phyloP scores from a whole-genome alignment of 1,139 yeast genomes.

The Lodderomyces oxycetoniae region DNA sequence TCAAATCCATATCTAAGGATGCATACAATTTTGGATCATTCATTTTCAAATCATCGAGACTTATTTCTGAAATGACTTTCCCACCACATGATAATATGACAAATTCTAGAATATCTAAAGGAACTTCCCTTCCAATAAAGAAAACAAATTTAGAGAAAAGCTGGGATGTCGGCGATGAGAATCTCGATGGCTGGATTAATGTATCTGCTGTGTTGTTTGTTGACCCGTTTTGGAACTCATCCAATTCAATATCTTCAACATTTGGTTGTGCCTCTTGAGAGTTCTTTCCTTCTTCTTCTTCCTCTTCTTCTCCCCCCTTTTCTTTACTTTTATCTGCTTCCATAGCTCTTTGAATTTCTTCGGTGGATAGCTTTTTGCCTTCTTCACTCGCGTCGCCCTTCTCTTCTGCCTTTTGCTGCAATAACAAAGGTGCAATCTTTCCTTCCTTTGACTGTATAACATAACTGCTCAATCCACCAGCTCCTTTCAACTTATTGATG shows the following conservation, averaged over 20 bases:
- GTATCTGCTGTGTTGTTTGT: constrained; percentile 65
- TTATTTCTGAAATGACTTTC: constrained; percentile 76
- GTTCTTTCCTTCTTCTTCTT: constrained; percentile 33
- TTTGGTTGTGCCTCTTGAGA: constrained; percentile 39
- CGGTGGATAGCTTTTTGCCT: constrained; percentile 36
- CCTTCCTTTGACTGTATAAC: constrained; percentile 48
- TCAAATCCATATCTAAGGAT: constrained; percentile 56
- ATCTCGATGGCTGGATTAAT: constrained; percentile 73
- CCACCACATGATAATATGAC: constrained; percentile 88
- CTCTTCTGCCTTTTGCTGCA: constrained; percentile 18
- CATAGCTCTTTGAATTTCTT: constrained; percentile 48
- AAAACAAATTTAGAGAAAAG: constrained; percentile 74
- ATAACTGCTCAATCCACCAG: constrained; percentile 86
- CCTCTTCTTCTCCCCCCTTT: constrained; percentile 31
- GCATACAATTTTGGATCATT: constrained; percentile 37
- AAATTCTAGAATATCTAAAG: constrained; percentile 86
- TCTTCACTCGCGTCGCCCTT: constrained; percentile 36
- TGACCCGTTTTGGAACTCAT: constrained; percentile 56
- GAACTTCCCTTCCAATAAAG: constrained; percentile 92
- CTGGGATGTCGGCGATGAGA: constrained; percentile 52
- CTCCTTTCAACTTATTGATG: constrained; percentile 64
- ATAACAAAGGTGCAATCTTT: not conserved
- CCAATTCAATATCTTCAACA: constrained; percentile 50
- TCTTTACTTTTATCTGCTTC: constrained; percentile 43
- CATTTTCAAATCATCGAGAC: constrained; percentile 65